Evolutionary conservation across 352 stramenopile species (phyloP), one percentile per base, ranked within the genome.

Genomic region (Globisporangium paroecandrum): DNA sequence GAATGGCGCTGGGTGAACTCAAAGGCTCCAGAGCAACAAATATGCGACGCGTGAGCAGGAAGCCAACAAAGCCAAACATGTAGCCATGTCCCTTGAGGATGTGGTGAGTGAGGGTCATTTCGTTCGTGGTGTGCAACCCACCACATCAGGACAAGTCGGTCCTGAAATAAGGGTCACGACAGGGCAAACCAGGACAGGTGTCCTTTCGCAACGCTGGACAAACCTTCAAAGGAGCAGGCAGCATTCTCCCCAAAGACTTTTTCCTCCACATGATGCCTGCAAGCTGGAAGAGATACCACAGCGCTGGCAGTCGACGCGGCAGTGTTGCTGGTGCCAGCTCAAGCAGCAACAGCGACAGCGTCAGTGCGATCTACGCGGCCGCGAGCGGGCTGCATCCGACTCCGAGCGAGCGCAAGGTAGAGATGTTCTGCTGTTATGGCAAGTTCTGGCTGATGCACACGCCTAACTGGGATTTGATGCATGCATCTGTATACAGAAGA

Each of bases 341-440:
- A 38, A 62, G 58, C 25, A 72, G 58, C 25, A 72, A 25, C 46
- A 51, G 18, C 15, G 27, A 70, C 15, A 34, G 34, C 22, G 72
- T 76, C 38, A 79, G 73, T n/a, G 65, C 70, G 2, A 60, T 79
- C 8, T 79, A 76, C 65, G 73, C 68, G 7, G 54, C 51, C 3
- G 73, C 68, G 24, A 77, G 73, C 43, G 73, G 73, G 2, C n/a
- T 75, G 15, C 22, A 67, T 8, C 56, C 73, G 20, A 24, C 27
- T 1, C 56, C 70, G 8, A 57, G 25, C 18, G 64, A 62, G 29
- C 46, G 63, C 13, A 67, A 71, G 62, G 64, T 72, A 49, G 2
- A 7, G 4, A 64, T 24, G 4, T 9, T 53, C 2, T 27, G 10
- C 5, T 15, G 13, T 10, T 38, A 24, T 38, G 13, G 15, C 7